Conservation (phyloP, 345 rosid species). For the Salix arbutifolia region DNA sequence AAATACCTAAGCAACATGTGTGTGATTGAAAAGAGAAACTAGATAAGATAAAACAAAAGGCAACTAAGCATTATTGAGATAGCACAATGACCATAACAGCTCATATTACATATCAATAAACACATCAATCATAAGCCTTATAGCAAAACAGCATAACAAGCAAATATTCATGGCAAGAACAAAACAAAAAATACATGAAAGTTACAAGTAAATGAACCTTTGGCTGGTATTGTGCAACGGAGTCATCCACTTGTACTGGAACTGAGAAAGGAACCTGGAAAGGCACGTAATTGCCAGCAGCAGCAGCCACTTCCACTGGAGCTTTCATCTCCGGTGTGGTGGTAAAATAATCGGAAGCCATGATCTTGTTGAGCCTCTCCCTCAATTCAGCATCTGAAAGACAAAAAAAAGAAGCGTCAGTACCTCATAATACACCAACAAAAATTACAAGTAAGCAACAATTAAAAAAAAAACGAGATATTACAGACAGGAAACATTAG, state of each 20-base stretch:
- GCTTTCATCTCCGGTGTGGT: conserved; percentile 83
- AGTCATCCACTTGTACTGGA: conserved; percentile 42
- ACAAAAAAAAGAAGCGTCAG: not conserved
- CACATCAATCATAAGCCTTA: not conserved
- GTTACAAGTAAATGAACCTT: conserved; percentile 14
- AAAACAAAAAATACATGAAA: not conserved
- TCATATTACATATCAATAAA: not conserved
- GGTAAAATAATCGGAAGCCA: conserved; percentile 80
- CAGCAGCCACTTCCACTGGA: conserved; percentile 67
- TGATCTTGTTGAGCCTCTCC: conserved; percentile 72
- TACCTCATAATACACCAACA: not conserved
- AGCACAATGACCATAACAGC: not conserved
- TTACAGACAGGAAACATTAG: conserved; percentile 53
- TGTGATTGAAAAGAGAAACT: too few species aligned
- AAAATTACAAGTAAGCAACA: not conserved
- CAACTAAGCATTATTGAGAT: not conserved
- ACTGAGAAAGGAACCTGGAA: conserved; percentile 48
- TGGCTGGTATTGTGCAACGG: conserved; percentile 33
- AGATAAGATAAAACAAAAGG: not conserved
- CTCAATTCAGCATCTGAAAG: conserved; percentile 66
- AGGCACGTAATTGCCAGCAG: conserved; percentile 50
- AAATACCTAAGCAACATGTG: too few species aligned
- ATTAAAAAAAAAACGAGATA: not conserved
- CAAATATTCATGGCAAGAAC: not conserved
- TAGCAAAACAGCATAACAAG: not conserved